These are phyloP conservation scores for Liriodendron chinense DNA, from an alignment of 164 flowering plant genomes.

Conservation along the genomic window DNA sequence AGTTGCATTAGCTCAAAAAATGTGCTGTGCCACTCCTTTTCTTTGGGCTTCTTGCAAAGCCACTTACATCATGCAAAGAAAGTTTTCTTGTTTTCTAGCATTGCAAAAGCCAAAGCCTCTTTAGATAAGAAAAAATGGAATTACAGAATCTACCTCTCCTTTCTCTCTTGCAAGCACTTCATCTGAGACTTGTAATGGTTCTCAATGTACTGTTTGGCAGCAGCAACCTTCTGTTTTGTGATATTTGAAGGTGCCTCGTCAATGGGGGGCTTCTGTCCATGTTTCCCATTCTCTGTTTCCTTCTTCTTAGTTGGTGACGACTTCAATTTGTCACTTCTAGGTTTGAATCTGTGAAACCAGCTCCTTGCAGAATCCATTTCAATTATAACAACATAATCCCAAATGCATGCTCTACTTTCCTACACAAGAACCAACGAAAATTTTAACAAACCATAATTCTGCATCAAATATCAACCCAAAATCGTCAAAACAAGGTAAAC, in stretches of 20 bases:
- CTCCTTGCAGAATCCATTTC: slow-evolving; percentile 44
- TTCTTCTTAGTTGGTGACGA: slow-evolving; percentile 17
- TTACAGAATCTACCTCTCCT: slow-evolving; percentile 26
- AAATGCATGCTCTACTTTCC: background rate
- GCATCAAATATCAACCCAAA: background rate
- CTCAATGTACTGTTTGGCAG: slow-evolving; percentile 38
- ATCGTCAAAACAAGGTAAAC: background rate
- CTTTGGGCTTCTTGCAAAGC: background rate
- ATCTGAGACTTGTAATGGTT: slow-evolving; percentile 38
- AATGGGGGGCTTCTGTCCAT: slow-evolving; percentile 19
- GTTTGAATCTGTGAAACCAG: slow-evolving; percentile 40
- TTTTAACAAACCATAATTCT: slow-evolving; percentile 1
- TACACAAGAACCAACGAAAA: background rate
- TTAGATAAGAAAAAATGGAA: background rate
- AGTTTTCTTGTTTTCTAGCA: too few relatives aligned
- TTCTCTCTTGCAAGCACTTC: slow-evolving; percentile 36
- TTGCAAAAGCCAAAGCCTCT: background rate
- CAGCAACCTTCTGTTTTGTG: slow-evolving; percentile 36
- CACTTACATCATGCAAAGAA: too few relatives aligned
- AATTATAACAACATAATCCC: slow-evolving; percentile 8
- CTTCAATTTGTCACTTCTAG: slow-evolving; percentile 22
- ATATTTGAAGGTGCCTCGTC: slow-evolving; percentile 35
- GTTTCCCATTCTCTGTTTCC: slow-evolving; percentile 25
- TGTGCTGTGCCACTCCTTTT: background rate
- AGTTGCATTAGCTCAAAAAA: too few relatives aligned